These are phyloP conservation scores for Vicia villosa DNA, from an alignment of 306 rosid species.

Conservation along the genomic window DNA sequence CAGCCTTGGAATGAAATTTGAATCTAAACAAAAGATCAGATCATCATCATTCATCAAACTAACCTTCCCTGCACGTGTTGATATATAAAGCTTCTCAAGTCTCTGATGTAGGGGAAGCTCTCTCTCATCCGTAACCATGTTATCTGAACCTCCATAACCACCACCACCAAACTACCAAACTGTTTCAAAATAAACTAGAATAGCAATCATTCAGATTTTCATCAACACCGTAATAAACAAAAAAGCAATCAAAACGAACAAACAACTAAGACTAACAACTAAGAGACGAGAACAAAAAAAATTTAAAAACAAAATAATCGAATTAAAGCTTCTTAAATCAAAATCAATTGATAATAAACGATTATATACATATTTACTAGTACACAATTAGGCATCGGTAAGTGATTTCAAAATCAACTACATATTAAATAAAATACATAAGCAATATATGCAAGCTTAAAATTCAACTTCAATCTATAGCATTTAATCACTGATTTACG, in stretches of 20 bases:
- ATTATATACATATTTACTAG: background rate
- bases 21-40: constrained; percentile 16
- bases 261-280: background rate
- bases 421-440: too few relatives aligned
- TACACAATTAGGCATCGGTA: background rate
- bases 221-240: constrained; percentile 21
- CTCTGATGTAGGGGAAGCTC: constrained; percentile 76
- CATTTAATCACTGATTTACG: background rate
- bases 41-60: constrained; percentile 29
- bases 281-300: background rate
- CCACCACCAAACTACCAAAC: constrained; percentile 90
- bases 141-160: constrained; percentile 87
- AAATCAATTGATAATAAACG: background rate
- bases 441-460: constrained; percentile 20
- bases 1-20: constrained; percentile 10
- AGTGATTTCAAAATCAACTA: constrained; percentile 24
- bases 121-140: constrained; percentile 67
- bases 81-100: constrained; percentile 89
- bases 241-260: background rate
- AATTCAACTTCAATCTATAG: constrained; percentile 10
- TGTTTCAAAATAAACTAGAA: constrained; percentile 86
- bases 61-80: constrained; percentile 97
- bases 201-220: constrained; percentile 19
- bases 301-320: background rate
- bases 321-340: constrained; percentile 7